Evolutionary conservation across 208 protist genomes (phyloP).

Genomic region (Acanthamoeba castellanii): DNA sequence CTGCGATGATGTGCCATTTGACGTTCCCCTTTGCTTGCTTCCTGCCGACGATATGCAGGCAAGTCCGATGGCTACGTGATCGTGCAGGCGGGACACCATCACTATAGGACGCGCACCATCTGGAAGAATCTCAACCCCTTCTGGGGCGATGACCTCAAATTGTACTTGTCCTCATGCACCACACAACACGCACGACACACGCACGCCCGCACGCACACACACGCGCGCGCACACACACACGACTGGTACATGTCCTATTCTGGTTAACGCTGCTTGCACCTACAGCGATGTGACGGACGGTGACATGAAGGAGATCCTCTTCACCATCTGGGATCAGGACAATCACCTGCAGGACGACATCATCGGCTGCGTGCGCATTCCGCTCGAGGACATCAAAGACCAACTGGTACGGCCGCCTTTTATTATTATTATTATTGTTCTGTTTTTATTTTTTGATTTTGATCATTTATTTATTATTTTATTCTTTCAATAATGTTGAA

Average conservation of each 20-base stretch:
- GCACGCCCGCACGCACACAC: too few species aligned
- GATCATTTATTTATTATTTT: background rate
- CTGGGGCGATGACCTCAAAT: slow-evolving; percentile 61
- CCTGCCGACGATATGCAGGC: background rate
- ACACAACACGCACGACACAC: background rate
- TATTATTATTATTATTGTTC: too few species aligned
- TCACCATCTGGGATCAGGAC: slow-evolving; percentile 57
- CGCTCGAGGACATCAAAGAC: background rate
- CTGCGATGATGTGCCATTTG: background rate
- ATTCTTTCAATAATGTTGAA: background rate
- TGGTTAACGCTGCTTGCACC: too few species aligned
- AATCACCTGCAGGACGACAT: slow-evolving; percentile 40
- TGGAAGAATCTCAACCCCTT: slow-evolving; percentile 69
- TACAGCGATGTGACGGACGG: background rate
- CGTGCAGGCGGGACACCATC: slow-evolving; percentile 36
- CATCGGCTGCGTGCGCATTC: slow-evolving; percentile 16
- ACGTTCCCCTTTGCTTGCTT: background rate
- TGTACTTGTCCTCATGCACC: background rate
- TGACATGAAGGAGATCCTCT: slow-evolving; percentile 30
- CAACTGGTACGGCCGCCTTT: slow-evolving; percentile 23
- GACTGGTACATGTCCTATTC: too few species aligned
- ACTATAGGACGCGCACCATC: slow-evolving; percentile 20
- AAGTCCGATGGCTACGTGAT: slow-evolving; percentile 54
- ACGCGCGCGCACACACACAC: too few species aligned
- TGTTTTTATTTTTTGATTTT: too few species aligned